phyloP scores from a whole-genome alignment of 495 filamentous ascomycete species.

The Podospora fimiseda region DNA sequence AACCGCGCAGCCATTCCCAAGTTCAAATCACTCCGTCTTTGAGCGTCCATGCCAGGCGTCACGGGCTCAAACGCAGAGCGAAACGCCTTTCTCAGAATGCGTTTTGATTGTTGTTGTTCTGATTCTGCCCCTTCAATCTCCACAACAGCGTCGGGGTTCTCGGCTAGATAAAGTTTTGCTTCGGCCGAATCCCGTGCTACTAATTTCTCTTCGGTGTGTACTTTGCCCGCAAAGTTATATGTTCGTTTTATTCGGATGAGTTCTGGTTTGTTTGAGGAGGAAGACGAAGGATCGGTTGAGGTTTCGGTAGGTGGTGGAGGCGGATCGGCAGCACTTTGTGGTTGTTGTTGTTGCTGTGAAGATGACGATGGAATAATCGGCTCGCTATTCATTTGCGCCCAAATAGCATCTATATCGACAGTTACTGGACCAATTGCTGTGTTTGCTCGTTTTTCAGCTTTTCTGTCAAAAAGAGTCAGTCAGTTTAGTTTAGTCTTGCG shows the following conservation, averaged over 20 bases:
- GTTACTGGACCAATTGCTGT: slow-evolving; percentile 63
- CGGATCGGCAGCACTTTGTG: slow-evolving; percentile 6
- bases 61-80: slow-evolving; percentile 79
- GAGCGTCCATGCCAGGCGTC: slow-evolving; percentile 32
- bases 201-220: slow-evolving; percentile 73
- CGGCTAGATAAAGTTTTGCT: slow-evolving; percentile 66
- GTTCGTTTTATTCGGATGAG: slow-evolving; percentile 80
- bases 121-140: slow-evolving; percentile 22
- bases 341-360: slow-evolving; percentile 3
- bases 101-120: slow-evolving; percentile 27
- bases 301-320: slow-evolving; percentile 12
- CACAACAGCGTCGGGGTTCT: slow-evolving; percentile 22
- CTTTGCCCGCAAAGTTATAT: slow-evolving; percentile 86
- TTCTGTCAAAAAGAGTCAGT: slow-evolving; percentile 39
- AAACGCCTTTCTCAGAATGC: slow-evolving; percentile 63
- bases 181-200: slow-evolving; percentile 75
- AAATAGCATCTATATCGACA: slow-evolving; percentile 82
- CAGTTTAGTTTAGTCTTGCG: neutral
- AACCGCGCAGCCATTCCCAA: slow-evolving; percentile 39
- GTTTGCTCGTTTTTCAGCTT: slow-evolving; percentile 57
- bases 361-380: slow-evolving; percentile 3
- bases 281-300: neutral
- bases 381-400: slow-evolving; percentile 67
- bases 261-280: slow-evolving; percentile 20
- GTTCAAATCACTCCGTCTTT: slow-evolving; percentile 43